Evolutionary conservation across 129 eudicot species (phyloP), one percentile per base, ranked within the genome.

Genomic region (Pittosporum tobira): DNA sequence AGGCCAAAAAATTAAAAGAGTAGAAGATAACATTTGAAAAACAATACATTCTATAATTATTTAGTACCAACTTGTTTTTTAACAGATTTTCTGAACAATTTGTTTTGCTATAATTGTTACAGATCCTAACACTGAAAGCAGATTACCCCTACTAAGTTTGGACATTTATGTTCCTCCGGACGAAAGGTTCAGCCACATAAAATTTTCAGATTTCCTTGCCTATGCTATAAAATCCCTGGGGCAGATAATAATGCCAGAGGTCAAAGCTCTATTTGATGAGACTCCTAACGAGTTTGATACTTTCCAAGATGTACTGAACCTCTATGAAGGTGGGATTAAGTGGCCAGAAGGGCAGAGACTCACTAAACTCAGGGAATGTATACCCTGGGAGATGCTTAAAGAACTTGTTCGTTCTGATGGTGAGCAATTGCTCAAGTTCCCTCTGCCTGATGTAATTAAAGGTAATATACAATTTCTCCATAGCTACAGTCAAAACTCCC

Each of bases 161-260:
- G 43, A 87, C 76, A 70, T 79, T 54, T 87, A 87, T 45, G 88
- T 87, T 40, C 95, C 95, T 9, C 62, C 88, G 38, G 95, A 87
- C 48, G 95, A 87, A 53, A 60, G 62, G 27, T 82, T 87, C 71
- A 79, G 37, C 45, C 80, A 74, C 29, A 67, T 87, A 24, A 87
- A 87, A 62, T 77, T 87, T 64, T 82, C 95, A 7, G 93, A 87
- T 68, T 87, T 87, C 80, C 73, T 87, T 15, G 91, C 65, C 1
- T 87, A 80, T 50, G 80, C 95, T 4, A 66, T 60, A 3, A 82
- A 82, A 44, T 82, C 95, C 52, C 15, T 87, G 29, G 84, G 88
- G 16, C 95, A 87, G 68, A 79, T 87, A 23, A 24, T 77, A 49
- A 57, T 73, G 13, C 87, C 91, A 1, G 95, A 87, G 73, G 42